These are phyloP conservation scores for Kluyveromyces sp. DNA, from an alignment of 1,139 yeast species.

Conservation along the genomic window DNA sequence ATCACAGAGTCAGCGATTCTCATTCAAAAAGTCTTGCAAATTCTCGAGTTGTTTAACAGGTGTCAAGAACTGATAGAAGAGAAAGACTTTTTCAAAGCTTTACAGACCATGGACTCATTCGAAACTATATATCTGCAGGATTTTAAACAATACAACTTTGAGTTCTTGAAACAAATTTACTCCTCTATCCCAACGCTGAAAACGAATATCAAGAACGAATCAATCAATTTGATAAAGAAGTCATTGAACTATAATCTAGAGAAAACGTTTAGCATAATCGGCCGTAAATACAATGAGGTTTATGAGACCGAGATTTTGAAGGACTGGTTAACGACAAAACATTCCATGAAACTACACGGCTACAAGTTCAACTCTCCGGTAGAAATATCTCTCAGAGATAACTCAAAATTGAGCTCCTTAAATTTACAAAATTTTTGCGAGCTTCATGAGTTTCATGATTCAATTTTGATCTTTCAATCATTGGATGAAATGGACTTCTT, in stretches of 20 bases:
- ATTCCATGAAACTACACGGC: constrained; percentile 41
- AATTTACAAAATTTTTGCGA: constrained; percentile 35
- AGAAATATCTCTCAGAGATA: constrained; percentile 62
- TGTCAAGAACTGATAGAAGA: constrained; percentile 77
- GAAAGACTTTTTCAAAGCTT: constrained; percentile 64
- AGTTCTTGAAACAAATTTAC: constrained; percentile 65
- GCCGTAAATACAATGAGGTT: constrained; percentile 46
- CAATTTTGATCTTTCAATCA: constrained; percentile 73
- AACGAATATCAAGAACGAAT: constrained; percentile 68
- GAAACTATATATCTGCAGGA: constrained; percentile 56
- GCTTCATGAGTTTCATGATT: constrained; percentile 69
- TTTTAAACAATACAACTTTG: constrained; percentile 55
- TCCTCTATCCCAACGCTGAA: constrained; percentile 74
- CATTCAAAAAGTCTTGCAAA: constrained; percentile 66
- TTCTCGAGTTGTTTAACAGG: constrained; percentile 77
- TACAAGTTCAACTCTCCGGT: constrained; percentile 82
- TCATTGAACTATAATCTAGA: constrained; percentile 61
- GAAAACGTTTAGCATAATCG: constrained; percentile 52
- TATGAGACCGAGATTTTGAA: constrained; percentile 46
- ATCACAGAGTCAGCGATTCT: constrained; percentile 58
- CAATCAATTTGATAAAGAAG: constrained; percentile 62
- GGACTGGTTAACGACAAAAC: constrained; percentile 29
- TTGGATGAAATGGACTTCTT: constrained; percentile 59
- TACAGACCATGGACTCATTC: constrained; percentile 74
- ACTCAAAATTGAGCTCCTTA: constrained; percentile 23